A percentile compares a stretch with the other conserved stretches of the same genome.
These are phyloP conservation scores for Ascochyta koolunga DNA, from an alignment of 2,329 filamentous ascomycete genomes.

Conservation along the genomic window DNA sequence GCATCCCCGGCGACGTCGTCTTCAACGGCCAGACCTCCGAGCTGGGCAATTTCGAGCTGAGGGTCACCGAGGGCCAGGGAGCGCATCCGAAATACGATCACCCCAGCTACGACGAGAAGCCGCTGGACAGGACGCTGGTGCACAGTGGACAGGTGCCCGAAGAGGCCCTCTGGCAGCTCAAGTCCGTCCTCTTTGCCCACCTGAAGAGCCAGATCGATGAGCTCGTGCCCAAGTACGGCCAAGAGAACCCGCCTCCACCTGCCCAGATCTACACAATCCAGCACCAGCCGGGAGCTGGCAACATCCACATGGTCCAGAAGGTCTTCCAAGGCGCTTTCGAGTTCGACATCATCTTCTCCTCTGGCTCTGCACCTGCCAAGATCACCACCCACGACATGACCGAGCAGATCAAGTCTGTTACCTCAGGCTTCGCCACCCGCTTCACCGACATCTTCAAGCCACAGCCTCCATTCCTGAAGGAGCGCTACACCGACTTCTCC, in stretches of 20 bases:
- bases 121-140: constrained; percentile 77
- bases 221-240: constrained; percentile 63
- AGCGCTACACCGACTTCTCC: constrained; percentile 78
- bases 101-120: constrained; percentile 69
- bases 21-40: constrained; percentile 72
- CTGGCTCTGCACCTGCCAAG: constrained; percentile 65
- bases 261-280: constrained; percentile 83
- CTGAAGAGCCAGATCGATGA: constrained; percentile 69
- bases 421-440: constrained; percentile 72
- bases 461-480: constrained; percentile 74
- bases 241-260: constrained; percentile 73
- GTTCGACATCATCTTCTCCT: constrained; percentile 92
- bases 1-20: constrained; percentile 67
- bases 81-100: constrained; percentile 63
- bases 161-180: constrained; percentile 82
- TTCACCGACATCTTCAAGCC: constrained; percentile 77
- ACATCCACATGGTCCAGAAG: constrained; percentile 88
- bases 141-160: constrained; percentile 70
- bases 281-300: constrained; percentile 73
- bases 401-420: constrained; percentile 69
- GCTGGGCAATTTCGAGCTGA: constrained; percentile 80
- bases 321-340: constrained; percentile 87
- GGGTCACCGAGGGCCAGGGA: constrained; percentile 75
- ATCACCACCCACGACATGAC: constrained; percentile 70
- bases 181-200: constrained; percentile 68